Conservation (phyloP, 306 rosid species). For the Cucurbita moschata region DNA sequence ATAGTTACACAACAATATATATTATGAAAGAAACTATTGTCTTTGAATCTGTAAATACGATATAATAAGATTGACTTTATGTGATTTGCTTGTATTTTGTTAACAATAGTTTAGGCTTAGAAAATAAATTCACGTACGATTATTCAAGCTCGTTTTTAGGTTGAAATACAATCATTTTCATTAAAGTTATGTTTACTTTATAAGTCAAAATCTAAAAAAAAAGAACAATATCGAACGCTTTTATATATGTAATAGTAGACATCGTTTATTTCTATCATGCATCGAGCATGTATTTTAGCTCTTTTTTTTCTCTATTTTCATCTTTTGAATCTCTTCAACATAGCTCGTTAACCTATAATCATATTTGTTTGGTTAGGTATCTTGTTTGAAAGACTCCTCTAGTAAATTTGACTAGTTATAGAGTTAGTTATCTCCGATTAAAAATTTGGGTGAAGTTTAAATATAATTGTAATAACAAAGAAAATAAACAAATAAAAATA, state of each 20-base stretch:
- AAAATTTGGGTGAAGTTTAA: too few relatives aligned
- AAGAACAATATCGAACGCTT: background rate
- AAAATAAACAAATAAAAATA: too few relatives aligned
- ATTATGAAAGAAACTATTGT: background rate
- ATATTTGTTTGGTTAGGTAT: background rate
- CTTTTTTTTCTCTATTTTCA: background rate
- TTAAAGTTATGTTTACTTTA: background rate
- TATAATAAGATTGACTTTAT: background rate
- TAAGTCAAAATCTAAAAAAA: background rate
- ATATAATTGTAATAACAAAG: too few relatives aligned
- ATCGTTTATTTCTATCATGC: too few relatives aligned
- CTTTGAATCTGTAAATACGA: background rate
- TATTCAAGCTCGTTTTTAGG: background rate
- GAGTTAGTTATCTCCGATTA: background rate
- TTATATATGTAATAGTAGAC: too few relatives aligned
- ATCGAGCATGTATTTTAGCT: too few relatives aligned
- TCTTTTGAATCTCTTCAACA: background rate
- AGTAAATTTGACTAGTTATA: background rate
- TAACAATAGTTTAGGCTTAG: background rate
- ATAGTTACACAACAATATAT: background rate
- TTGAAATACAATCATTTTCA: background rate
- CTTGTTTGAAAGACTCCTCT: background rate
- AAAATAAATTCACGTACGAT: background rate
- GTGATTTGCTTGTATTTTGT: background rate
- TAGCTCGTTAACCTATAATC: background rate